Evolutionary conservation across 2,329 filamentous ascomycete genomes (phyloP).

Genomic region (Fusarium xylarioides): DNA sequence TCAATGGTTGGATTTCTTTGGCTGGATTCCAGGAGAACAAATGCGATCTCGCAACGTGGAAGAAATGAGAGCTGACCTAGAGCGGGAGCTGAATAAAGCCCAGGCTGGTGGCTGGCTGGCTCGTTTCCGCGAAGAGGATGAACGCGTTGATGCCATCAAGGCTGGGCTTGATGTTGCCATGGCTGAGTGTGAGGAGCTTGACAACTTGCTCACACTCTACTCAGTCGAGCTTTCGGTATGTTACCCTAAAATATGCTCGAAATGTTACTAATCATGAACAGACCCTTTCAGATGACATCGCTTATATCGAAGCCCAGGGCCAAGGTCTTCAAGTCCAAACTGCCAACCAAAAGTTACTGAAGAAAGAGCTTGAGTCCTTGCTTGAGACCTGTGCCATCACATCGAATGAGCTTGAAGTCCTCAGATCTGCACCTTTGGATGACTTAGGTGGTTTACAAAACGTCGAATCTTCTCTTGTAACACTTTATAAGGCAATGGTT

Average conservation of each 20-base stretch:
- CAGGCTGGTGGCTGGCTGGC: conserved; percentile 94
- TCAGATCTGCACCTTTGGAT: conserved; percentile 78
- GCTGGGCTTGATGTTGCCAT: conserved; percentile 89
- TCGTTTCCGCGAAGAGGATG: conserved; percentile 85
- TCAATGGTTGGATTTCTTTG: conserved; percentile 83
- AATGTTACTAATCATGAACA: conserved; percentile 49
- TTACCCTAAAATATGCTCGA: conserved; percentile 13
- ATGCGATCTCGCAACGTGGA: conserved; percentile 80
- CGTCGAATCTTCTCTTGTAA: conserved; percentile 80
- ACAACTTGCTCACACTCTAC: conserved; percentile 92
- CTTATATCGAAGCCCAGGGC: conserved; percentile 96
- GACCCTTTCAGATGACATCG: conserved; percentile 94
- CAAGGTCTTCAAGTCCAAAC: conserved; percentile 97
- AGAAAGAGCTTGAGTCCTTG: conserved; percentile 88
- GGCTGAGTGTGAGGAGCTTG: conserved; percentile 93
- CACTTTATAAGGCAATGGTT: conserved; percentile 89
- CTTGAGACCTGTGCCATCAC: conserved; percentile 92
- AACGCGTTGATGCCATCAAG: conserved; percentile 87
- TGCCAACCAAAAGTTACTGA: conserved; percentile 93
- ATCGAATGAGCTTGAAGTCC: conserved; percentile 73
- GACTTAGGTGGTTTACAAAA: conserved; percentile 75
- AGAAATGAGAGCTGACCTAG: conserved; percentile 82
- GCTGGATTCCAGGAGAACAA: conserved; percentile 81
- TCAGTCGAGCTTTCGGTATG: conserved; percentile 90
- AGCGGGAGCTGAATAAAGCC: conserved; percentile 86